Percentiles rank a stretch among this genome's conserved stretches.
Conservation (phyloP, 2,329 filamentous ascomycete species). For the Neocucurbitaria cava region DNA sequence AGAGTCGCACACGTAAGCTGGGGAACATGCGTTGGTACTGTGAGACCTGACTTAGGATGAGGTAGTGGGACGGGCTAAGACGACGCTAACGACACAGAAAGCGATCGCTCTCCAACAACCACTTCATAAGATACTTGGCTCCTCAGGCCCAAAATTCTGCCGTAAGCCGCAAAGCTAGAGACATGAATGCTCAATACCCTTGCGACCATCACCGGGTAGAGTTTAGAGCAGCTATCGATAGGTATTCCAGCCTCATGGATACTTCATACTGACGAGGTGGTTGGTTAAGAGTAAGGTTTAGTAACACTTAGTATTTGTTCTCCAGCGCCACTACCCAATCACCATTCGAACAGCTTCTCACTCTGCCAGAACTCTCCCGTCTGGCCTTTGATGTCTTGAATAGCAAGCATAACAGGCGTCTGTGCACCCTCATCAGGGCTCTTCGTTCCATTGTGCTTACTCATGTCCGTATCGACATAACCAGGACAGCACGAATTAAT, state of each 20-base stretch:
- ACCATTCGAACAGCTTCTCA: conserved; percentile 49
- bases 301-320: not conserved
- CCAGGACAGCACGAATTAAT: conserved; percentile 55
- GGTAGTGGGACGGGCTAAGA: no score
- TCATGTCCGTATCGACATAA: conserved; percentile 58
- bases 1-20: no score
- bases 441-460: conserved; percentile 46
- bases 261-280: conserved; percentile 20
- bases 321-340: not conserved
- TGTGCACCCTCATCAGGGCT: conserved; percentile 54
- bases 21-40: no score
- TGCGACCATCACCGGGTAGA: not conserved
- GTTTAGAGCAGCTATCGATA: not conserved
- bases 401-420: conserved; percentile 53
- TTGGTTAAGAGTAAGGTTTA: conserved; percentile 8
- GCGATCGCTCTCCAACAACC: no score
- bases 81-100: no score
- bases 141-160: no score
- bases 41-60: no score
- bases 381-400: conserved; percentile 48
- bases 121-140: no score
- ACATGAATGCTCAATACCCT: not conserved
- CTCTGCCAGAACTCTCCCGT: conserved; percentile 51
- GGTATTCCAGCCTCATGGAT: not conserved
- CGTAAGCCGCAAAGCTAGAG: not conserved